phyloP scores from a whole-genome alignment of 2,329 filamentous ascomycete genomes.

The Fusarium anguioides region DNA sequence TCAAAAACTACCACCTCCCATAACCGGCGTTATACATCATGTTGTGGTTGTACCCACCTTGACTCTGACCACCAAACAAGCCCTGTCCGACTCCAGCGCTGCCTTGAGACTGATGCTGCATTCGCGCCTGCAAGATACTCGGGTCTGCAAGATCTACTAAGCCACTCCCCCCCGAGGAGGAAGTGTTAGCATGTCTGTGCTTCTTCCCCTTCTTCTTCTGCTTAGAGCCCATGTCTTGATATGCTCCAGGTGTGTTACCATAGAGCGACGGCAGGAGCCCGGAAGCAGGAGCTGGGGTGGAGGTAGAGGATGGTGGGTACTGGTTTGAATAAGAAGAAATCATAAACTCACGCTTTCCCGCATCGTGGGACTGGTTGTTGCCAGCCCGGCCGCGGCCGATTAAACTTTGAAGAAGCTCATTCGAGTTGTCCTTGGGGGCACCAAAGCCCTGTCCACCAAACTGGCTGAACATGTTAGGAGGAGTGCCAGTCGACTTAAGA shows the following conservation, averaged over 20 bases:
- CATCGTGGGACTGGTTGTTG: slow-evolving; percentile 80
- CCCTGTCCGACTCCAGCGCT: slow-evolving; percentile 88
- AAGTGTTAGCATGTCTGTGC: slow-evolving; percentile 99
- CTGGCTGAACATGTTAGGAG: slow-evolving; percentile 94
- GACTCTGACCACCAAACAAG: slow-evolving; percentile 85
- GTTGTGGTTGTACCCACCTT: slow-evolving; percentile 94
- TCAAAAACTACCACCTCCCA: slow-evolving; percentile 70
- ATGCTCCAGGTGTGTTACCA: slow-evolving; percentile 84
- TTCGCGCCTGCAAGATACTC: slow-evolving; percentile 98
- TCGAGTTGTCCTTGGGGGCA: slow-evolving; percentile 75
- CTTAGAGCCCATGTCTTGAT: slow-evolving; percentile 93
- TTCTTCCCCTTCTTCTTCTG: slow-evolving; percentile 99
- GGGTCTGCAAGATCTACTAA: slow-evolving; percentile 99
- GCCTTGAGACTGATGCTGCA: slow-evolving; percentile 88
- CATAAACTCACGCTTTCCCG: slow-evolving; percentile 98
- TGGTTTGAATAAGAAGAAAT: slow-evolving; percentile 92
- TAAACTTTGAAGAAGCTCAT: slow-evolving; percentile 79
- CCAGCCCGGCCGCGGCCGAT: slow-evolving; percentile 76
- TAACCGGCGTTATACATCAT: slow-evolving; percentile 85
- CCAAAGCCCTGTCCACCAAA: slow-evolving; percentile 81
- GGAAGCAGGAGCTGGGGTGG: slow-evolving; percentile 88
- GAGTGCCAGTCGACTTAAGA: slow-evolving; percentile 93
- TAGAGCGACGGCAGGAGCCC: slow-evolving; percentile 93
- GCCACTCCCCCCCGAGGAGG: slow-evolving; percentile 98
- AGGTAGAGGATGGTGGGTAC: slow-evolving; percentile 83